Percentiles rank a stretch among this genome's conserved stretches.
Conservation (phyloP, 768 basidiomycete genomes). For the Russula emetica region DNA sequence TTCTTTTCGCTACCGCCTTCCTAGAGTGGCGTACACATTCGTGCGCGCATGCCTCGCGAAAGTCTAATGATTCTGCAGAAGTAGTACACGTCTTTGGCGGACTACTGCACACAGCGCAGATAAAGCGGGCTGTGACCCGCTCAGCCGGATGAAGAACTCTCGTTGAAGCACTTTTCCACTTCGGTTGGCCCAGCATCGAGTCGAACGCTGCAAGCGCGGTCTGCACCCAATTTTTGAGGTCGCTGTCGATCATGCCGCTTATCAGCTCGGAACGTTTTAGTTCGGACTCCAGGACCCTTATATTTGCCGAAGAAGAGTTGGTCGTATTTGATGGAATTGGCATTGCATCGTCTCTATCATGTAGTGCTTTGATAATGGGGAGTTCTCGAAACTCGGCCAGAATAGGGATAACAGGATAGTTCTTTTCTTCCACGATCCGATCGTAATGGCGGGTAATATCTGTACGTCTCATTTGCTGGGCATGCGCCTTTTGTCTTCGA, state of each 20-base stretch:
- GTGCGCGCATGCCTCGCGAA: conserved; percentile 56
- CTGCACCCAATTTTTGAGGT: conserved; percentile 49
- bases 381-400: conserved; percentile 47
- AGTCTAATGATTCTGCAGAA: conserved; percentile 48
- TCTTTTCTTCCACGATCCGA: conserved; percentile 39
- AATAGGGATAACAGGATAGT: conserved; percentile 40
- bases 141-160: conserved; percentile 51
- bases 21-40: conserved; percentile 40
- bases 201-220: conserved; percentile 44
- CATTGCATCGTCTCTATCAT: conserved; percentile 29
- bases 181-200: conserved; percentile 44
- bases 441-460: conserved; percentile 45
- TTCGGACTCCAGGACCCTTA: conserved; percentile 13
- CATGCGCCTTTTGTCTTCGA: conserved; percentile 33
- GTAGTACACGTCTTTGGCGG: conserved; percentile 36
- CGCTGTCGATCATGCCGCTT: conserved; percentile 38
- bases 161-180: conserved; percentile 50
- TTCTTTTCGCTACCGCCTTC: conserved; percentile 32
- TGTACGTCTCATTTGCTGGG: conserved; percentile 32
- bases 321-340: neutral
- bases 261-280: conserved; percentile 34
- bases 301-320: neutral
- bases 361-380: conserved; percentile 41
- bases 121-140: conserved; percentile 55
- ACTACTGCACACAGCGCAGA: conserved; percentile 49